A percentile compares a stretch with the other conserved stretches of the same genome.
Evolutionary conservation across 305 asterid species (phyloP).

Genomic region (Ruellia speciosa): DNA sequence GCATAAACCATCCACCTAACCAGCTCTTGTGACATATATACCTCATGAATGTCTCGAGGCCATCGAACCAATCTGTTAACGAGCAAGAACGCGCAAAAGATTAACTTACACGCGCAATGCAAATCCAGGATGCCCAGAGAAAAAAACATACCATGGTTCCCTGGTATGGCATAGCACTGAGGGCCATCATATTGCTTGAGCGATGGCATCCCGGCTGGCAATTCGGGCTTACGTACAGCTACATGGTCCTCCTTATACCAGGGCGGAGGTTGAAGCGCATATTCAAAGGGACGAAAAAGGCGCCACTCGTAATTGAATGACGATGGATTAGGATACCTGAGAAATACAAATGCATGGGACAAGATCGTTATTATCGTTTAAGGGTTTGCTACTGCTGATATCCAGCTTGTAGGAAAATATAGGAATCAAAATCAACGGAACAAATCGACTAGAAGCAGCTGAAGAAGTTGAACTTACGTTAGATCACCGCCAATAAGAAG

Average conservation of each 20-base stretch:
- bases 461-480: conserved; percentile 97
- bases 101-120: conserved; percentile 15
- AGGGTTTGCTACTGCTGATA: too few relatives aligned
- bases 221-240: conserved; percentile 85
- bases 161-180: conserved; percentile 91
- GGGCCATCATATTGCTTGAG: conserved; percentile 85
- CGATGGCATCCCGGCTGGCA: conserved; percentile 58
- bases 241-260: conserved; percentile 87
- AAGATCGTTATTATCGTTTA: too few relatives aligned
- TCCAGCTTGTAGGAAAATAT: too few relatives aligned
- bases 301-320: conserved; percentile 80
- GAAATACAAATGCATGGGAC: conserved; percentile 16
- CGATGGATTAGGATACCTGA: conserved; percentile 97
- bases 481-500: conserved; percentile 99
- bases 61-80: conserved; percentile 96
- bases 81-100: conserved; percentile 2
- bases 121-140: background rate
- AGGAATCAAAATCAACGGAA: too few relatives aligned
- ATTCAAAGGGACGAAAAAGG: conserved; percentile 87
- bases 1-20: conserved; percentile 99
- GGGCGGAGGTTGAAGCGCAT: conserved; percentile 91
- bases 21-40: conserved; percentile 97
- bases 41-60: conserved; percentile 99
- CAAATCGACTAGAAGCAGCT: background rate
- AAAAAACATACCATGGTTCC: conserved; percentile 82